These are phyloP conservation scores for Pestalotiopsis sp. DNA, from an alignment of 2,329 filamentous ascomycete species.

Conservation along the genomic window DNA sequence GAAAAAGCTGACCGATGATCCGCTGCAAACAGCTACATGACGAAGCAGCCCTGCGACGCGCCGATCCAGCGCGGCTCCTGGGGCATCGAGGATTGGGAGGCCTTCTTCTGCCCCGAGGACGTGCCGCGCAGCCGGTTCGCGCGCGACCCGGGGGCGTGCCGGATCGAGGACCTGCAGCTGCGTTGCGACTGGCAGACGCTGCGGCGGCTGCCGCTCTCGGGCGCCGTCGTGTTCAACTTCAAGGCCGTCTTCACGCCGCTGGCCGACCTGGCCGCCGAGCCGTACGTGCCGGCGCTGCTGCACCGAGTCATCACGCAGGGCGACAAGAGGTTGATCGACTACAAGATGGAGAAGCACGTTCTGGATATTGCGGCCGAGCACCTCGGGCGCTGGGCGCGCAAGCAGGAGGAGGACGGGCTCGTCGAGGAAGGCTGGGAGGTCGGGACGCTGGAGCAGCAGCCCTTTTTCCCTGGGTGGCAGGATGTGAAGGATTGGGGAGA, in stretches of 20 bases:
- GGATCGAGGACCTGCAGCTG: conserved; percentile 63
- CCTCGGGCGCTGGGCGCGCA: conserved; percentile 9
- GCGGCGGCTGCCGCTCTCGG: conserved; percentile 75
- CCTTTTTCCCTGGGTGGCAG: conserved; percentile 17
- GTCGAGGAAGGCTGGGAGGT: conserved; percentile 14
- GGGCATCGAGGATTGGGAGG: conserved; percentile 74
- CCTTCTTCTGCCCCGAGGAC: conserved; percentile 60
- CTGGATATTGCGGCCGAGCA: conserved; percentile 3
- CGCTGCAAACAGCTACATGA: conserved; percentile 66
- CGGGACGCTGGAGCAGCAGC: conserved; percentile 15
- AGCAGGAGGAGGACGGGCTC: conserved; percentile 16
- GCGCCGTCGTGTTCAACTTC: conserved; percentile 82
- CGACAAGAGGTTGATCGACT: conserved; percentile 11
- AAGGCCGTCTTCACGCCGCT: conserved; percentile 83
- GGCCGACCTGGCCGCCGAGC: conserved; percentile 69
- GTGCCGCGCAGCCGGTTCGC: conserved; percentile 27
- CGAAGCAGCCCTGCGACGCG: conserved; percentile 72
- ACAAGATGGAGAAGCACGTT: conserved; percentile 19
- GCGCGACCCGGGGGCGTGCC: conserved; percentile 42
- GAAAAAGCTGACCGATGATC: not conserved
- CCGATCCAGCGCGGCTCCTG: conserved; percentile 85
- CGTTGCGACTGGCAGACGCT: conserved; percentile 90
- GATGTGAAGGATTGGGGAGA: conserved; percentile 12
- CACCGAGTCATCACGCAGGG: conserved; percentile 9
- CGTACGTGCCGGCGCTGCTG: conserved; percentile 60